Percentiles rank a stretch among this genome's conserved stretches.
Evolutionary conservation across 306 rosid species (phyloP).

Genomic region (Trifolium fragiferum): DNA sequence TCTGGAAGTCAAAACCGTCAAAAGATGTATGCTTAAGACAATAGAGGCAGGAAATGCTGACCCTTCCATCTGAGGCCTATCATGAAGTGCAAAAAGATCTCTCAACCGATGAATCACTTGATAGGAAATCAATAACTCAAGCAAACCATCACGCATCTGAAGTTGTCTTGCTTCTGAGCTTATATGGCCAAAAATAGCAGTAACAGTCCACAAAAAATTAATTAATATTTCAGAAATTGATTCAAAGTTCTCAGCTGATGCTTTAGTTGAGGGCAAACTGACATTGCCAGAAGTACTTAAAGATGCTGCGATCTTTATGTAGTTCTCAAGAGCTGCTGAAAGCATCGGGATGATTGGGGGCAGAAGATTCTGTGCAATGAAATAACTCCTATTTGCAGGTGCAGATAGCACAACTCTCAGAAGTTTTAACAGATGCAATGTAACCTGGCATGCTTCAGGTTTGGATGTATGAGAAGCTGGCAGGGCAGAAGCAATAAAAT

Average conservation of each 20-base stretch:
- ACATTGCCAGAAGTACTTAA: conserved; percentile 65
- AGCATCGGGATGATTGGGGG: conserved; percentile 97
- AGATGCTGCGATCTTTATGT: conserved; percentile 94
- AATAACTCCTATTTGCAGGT: conserved; percentile 88
- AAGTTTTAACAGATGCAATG: conserved; percentile 81
- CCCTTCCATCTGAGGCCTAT: conserved; percentile 98
- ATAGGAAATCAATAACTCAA: conserved; percentile 84
- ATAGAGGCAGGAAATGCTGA: conserved; percentile 85
- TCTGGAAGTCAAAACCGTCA: conserved; percentile 85
- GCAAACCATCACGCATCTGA: conserved; percentile 93
- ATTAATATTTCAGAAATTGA: conserved; percentile 82
- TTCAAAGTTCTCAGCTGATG: conserved; percentile 84
- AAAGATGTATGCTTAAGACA: conserved; percentile 75
- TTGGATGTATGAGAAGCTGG: conserved; percentile 98
- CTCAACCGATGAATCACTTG: conserved; percentile 90
- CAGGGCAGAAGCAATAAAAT: conserved; percentile 95
- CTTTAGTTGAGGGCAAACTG: conserved; percentile 70
- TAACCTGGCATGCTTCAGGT: conserved; percentile 96
- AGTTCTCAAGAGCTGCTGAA: conserved; percentile 94
- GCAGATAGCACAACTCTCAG: conserved; percentile 76
- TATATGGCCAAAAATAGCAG: conserved; percentile 76
- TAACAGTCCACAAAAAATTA: conserved; percentile 84
- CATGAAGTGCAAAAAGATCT: conserved; percentile 98
- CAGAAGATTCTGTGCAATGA: conserved; percentile 86
- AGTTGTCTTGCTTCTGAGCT: conserved; percentile 83